Conservation (phyloP, 139 green algal species). For the Chlamydomonas asymmetrica region DNA sequence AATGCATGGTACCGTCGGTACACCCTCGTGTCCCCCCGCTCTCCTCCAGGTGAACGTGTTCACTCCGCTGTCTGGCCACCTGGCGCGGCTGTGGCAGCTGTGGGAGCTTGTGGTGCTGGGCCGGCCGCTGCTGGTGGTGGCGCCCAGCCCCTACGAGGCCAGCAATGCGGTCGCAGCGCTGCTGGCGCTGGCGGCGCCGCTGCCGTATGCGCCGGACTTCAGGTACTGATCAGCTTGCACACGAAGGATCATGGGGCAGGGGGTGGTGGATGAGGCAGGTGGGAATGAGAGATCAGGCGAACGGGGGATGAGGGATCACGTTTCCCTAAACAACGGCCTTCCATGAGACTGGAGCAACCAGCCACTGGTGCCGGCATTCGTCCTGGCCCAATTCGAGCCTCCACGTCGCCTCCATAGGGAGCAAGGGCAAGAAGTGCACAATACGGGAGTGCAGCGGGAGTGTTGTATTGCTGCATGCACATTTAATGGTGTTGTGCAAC, state of each 20-base stretch:
- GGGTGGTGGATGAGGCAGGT: not conserved
- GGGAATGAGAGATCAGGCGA: not conserved
- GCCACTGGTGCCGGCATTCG: too few species aligned
- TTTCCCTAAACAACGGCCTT: too few species aligned
- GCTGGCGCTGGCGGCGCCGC: constrained; percentile 69
- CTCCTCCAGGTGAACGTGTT: constrained; percentile 31
- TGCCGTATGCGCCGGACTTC: constrained; percentile 83
- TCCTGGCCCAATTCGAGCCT: too few species aligned
- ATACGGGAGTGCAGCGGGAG: too few species aligned
- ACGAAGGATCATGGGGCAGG: too few species aligned
- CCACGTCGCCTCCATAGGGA: too few species aligned
- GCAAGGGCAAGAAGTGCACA: too few species aligned
- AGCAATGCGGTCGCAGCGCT: constrained; percentile 72
- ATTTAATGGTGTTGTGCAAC: too few species aligned
- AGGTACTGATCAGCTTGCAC: too few species aligned
- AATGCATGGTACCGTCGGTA: not conserved
- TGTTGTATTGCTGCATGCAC: too few species aligned
- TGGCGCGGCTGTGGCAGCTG: constrained; percentile 68
- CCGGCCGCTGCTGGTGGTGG: constrained; percentile 80
- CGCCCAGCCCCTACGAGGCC: constrained; percentile 65
- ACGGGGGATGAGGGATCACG: too few species aligned
- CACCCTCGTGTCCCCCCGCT: not conserved
- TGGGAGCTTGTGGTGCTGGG: constrained; percentile 86
- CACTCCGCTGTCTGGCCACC: constrained; percentile 27
- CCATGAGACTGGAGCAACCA: too few species aligned